Percentiles rank a stretch among this genome's conserved stretches.
phyloP scores from a whole-genome alignment of 257 asterid species.

The Solanum sparsipilum region DNA sequence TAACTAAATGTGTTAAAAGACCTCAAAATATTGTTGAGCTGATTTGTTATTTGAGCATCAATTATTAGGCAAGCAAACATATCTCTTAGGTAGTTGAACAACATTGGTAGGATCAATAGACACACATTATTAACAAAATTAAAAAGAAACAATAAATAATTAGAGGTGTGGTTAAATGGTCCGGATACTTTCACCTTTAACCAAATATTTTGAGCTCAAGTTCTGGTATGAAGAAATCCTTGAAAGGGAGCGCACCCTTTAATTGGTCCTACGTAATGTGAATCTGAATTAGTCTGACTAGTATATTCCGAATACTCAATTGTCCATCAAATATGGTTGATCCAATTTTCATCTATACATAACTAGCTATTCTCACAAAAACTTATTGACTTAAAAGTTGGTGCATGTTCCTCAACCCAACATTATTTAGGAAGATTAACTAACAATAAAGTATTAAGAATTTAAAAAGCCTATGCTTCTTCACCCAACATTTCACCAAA shows the following conservation, averaged over 20 bases:
- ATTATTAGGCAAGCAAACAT: neutral
- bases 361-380: neutral
- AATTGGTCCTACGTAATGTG: neutral
- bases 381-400: neutral
- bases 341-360: neutral
- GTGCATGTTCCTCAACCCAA: neutral
- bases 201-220: neutral
- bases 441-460: neutral
- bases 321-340: neutral
- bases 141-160: neutral
- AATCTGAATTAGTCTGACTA: neutral
- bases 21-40: neutral
- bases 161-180: neutral
- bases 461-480: neutral
- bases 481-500: neutral
- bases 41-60: neutral
- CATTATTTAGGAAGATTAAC: neutral
- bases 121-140: neutral
- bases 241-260: neutral
- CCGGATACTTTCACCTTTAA: neutral
- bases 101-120: neutral
- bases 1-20: neutral
- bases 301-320: neutral
- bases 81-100: neutral
- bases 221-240: neutral